Percentiles rank a stretch among this genome's conserved stretches.
Evolutionary conservation across 176 grass and related monocot genomes (phyloP).

Genomic region (Eleusine indica): DNA sequence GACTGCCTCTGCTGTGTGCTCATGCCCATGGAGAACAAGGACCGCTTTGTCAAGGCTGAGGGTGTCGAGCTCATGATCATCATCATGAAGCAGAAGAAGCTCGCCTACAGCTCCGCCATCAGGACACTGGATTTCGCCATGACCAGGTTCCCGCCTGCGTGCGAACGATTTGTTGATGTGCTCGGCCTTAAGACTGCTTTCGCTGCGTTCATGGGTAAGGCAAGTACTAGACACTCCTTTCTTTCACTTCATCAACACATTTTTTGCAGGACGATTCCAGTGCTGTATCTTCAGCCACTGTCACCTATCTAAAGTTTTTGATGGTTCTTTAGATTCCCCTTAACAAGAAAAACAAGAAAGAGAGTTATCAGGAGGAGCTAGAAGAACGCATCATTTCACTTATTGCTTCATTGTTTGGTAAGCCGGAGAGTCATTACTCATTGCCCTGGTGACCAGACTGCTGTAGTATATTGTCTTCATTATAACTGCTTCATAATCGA

Average conservation of each 20-base stretch:
- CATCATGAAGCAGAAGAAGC: conserved; percentile 99
- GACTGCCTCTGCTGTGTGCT: conserved; percentile 90
- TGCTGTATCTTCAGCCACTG: background rate
- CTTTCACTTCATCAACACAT: background rate
- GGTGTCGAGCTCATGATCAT: conserved; percentile 98
- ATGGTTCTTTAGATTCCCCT: conserved; percentile 62
- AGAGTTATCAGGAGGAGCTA: conserved; percentile 86
- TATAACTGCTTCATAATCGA: background rate
- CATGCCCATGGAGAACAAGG: conserved; percentile 93
- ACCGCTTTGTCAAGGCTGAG: conserved; percentile 93
- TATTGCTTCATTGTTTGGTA: conserved; percentile 99
- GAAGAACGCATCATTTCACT: conserved; percentile 92
- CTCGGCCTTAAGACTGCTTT: conserved; percentile 94
- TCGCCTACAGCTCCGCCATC: conserved; percentile 79
- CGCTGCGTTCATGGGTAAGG: conserved; percentile 98
- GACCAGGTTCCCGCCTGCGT: conserved; percentile 89
- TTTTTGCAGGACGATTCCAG: background rate
- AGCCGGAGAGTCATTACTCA: conserved; percentile 51
- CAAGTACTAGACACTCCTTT: conserved; percentile 49
- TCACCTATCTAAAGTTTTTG: background rate
- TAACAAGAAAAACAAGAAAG: conserved; percentile 87
- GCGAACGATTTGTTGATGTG: conserved; percentile 89
- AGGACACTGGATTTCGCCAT: conserved; percentile 87
- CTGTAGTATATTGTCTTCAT: background rate
- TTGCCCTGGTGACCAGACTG: background rate